Evolutionary conservation across 345 rosid species (phyloP).

Genomic region (Rubroshorea leprosula): DNA sequence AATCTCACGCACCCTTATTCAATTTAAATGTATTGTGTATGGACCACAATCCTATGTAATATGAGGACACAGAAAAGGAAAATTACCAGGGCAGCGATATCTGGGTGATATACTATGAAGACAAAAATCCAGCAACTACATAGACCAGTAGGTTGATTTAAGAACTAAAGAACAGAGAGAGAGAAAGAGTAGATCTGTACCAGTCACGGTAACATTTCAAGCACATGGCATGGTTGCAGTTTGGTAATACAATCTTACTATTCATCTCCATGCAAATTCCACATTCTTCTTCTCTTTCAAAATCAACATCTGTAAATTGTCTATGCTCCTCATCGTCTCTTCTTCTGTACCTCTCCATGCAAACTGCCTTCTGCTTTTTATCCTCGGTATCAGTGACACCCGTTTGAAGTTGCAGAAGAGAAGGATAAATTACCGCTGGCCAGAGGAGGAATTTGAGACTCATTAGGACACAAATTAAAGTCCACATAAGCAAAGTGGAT

Average conservation of each 20-base stretch:
- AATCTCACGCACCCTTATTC: neutral
- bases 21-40: neutral
- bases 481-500: neutral
- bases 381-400: slow-evolving; percentile 58
- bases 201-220: slow-evolving; percentile 63
- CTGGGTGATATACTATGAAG: neutral
- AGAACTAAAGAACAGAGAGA: neutral
- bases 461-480: slow-evolving; percentile 8
- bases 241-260: slow-evolving; percentile 53
- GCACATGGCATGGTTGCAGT: slow-evolving; percentile 65
- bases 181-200: slow-evolving; percentile 25
- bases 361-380: slow-evolving; percentile 46
- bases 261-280: slow-evolving; percentile 69
- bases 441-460: slow-evolving; percentile 10
- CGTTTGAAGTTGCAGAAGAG: slow-evolving; percentile 50
- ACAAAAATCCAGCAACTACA: neutral
- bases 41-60: neutral
- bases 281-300: slow-evolving; percentile 66
- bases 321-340: slow-evolving; percentile 38
- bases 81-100: neutral
- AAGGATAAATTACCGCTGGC: slow-evolving; percentile 63
- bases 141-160: neutral
- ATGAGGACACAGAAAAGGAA: neutral
- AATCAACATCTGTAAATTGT: slow-evolving; percentile 28
- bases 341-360: slow-evolving; percentile 50